Evolutionary conservation across 2,329 filamentous ascomycete genomes (phyloP), one percentile per base, ranked within the genome.

Genomic region (Nemania serpens): DNA sequence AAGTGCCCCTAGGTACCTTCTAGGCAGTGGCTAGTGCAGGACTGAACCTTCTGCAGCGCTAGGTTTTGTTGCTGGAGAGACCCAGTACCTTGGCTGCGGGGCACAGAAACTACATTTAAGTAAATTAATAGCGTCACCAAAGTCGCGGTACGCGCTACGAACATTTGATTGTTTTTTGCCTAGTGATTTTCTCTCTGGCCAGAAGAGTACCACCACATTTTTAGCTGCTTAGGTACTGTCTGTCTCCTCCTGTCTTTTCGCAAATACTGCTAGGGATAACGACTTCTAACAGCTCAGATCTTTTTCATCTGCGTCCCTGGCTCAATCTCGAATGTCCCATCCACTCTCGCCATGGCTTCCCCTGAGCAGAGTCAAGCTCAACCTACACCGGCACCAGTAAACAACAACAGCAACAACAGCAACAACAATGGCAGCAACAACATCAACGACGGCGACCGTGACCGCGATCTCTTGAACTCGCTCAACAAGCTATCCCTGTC

Each of bases 401-500:
- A 60, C 57, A 56, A 49, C 25, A 18, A 39, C 48, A 51, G 57
- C 43, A 29, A 60, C 46, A 41, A 51, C 42, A 45, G 54, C 17
- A 39, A 58, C 25, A 7, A 7, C 25, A 29, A 29, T 7, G 25
- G 25, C 25, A 29, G 7, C 25, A 7, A 55, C 39, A 53, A 48
- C 20, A 34, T 18, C 49, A 39, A 43, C 53, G 49, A 58, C 34
- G 15, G 54, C 15, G 18, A 53, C n/a, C 58, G 66, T 20, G 66
- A 72, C 39, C 62, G 58, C 39, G 67, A 72, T 5, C 66, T 74
- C 37, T 47, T 71, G 29, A 65, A 63, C 1, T 74, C 71, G 2
- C 63, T 74, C 41, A 70, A 71, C 48, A 67, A 69, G 15, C 68
- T 74, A 17, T 78, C 79, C 17, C 71, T 82, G 49, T 74, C 76